A percentile compares a stretch with the other conserved stretches of the same genome.
Conservation (phyloP, 2,329 filamentous ascomycete genomes). For the Aspergillus japonicus region DNA sequence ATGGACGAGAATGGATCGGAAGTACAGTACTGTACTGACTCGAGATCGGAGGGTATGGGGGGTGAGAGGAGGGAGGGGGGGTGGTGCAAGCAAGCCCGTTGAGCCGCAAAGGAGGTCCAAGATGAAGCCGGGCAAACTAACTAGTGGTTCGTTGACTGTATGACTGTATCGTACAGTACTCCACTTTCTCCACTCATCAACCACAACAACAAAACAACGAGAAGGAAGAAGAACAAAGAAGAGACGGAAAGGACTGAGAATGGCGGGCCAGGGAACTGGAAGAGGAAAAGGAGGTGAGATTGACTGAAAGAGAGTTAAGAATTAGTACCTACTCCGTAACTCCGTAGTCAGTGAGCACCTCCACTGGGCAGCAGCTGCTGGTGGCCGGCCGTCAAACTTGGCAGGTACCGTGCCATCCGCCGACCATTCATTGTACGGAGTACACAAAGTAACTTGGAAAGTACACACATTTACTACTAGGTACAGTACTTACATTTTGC, state of each 20-base stretch:
- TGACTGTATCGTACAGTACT: no score
- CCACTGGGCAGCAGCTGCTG: not conserved
- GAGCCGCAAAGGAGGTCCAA: not conserved
- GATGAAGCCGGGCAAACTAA: no score
- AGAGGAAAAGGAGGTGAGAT: constrained; percentile 8
- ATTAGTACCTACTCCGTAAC: no score
- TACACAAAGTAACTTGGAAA: no score
- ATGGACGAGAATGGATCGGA: not conserved
- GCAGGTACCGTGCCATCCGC: not conserved
- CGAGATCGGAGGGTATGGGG: not conserved
- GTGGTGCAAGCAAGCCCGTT: not conserved
- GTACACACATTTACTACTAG: no score
- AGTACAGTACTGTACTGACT: not conserved
- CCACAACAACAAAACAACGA: not conserved
- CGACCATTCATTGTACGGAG: no score
- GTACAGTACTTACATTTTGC: no score
- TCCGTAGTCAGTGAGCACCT: no score
- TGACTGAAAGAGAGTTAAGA: no score
- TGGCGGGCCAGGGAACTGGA: not conserved
- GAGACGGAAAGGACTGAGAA: not conserved
- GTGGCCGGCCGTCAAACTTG: constrained; percentile 11
- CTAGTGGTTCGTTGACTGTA: no score
- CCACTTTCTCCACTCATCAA: no score
- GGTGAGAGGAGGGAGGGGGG: no score
- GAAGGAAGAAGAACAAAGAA: constrained; percentile 2